Evolutionary conservation across 2,329 filamentous ascomycete genomes (phyloP).

Genomic region (Sclerotinia nivalis): DNA sequence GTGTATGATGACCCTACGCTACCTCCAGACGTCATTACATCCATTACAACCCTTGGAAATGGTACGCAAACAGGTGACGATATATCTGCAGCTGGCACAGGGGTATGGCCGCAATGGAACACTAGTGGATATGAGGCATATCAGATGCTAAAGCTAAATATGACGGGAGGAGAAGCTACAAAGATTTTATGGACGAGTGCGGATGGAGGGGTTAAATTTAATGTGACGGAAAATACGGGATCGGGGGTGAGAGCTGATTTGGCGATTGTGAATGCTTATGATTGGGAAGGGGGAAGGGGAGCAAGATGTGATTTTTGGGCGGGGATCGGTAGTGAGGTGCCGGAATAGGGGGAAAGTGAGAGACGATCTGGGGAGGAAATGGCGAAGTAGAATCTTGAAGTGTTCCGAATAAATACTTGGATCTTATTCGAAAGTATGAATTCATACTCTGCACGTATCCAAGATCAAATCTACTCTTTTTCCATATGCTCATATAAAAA

Average conservation of each 20-base stretch:
- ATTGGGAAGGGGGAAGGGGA: conserved; percentile 29
- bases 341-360: conserved; percentile 14
- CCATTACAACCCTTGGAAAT: background rate
- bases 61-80: background rate
- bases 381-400: background rate
- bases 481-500: background rate
- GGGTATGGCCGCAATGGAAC: conserved; percentile 8
- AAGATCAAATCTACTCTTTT: background rate
- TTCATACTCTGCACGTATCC: background rate
- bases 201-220: conserved; percentile 5
- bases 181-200: background rate
- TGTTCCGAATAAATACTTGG: no score
- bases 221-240: conserved; percentile 1
- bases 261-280: conserved; percentile 29
- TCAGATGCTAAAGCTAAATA: conserved; percentile 18
- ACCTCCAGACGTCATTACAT: background rate
- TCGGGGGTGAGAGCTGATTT: conserved; percentile 22
- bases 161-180: conserved; percentile 14
- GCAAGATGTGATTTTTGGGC: conserved; percentile 29
- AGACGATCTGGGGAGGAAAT: no score
- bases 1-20: conserved; percentile 18
- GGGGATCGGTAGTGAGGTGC: conserved; percentile 23
- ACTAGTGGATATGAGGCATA: background rate
- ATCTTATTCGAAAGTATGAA: background rate
- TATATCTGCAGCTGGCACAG: background rate